Conservation (phyloP, 441 rosid species). For the Populus hybrid region DNA sequence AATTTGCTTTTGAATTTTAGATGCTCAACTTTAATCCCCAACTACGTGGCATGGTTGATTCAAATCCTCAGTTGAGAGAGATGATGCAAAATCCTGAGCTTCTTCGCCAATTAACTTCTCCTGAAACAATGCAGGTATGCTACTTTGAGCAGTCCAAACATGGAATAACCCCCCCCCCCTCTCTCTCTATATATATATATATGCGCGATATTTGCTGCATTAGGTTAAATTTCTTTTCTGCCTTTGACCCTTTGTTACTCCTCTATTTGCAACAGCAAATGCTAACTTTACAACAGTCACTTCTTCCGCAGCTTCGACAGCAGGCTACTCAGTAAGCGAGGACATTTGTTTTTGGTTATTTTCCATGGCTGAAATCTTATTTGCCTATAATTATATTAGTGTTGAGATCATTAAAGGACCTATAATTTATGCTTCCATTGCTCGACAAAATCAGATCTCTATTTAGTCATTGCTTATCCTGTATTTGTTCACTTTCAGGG, state of each 20-base stretch:
- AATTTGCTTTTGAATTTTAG: constrained; percentile 25
- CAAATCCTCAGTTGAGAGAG: constrained; percentile 54
- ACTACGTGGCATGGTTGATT: constrained; percentile 54
- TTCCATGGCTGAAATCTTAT: neutral
- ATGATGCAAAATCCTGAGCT: constrained; percentile 62
- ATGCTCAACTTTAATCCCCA: constrained; percentile 61
- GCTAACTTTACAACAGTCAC: constrained; percentile 47
- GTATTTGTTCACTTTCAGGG: constrained; percentile 34
- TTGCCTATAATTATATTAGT: neutral
- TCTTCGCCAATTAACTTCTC: constrained; percentile 57
- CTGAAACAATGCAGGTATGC: constrained; percentile 55
- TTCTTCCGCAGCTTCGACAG: constrained; percentile 42
- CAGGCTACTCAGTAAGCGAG: constrained; percentile 48
- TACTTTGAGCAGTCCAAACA: neutral
- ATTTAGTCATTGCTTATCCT: neutral
- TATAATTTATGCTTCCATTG: neutral
- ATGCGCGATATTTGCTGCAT: neutral
- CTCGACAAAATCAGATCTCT: neutral
- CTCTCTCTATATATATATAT: no score
- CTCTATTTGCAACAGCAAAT: constrained; percentile 38
- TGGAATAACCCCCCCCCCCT: neutral
- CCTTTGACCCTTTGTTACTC: neutral
- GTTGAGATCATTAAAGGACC: neutral
- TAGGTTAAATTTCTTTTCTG: neutral
- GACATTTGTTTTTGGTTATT: neutral